phyloP scores from a whole-genome alignment of 1,284 basidiomycete genomes.

The Boletus sp. region DNA sequence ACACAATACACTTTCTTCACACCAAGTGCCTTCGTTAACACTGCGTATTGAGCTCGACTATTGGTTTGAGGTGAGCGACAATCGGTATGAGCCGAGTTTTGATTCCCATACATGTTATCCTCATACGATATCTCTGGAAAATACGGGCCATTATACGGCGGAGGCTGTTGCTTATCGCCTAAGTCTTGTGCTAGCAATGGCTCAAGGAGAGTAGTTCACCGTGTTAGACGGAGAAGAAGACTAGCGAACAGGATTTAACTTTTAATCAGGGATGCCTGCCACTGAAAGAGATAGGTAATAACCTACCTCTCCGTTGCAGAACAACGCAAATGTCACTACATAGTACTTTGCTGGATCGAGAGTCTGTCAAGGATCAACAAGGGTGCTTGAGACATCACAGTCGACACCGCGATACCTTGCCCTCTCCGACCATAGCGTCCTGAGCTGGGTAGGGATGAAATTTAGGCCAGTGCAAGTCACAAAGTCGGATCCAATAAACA shows the following conservation, averaged over 20 bases:
- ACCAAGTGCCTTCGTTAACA: constrained; percentile 53
- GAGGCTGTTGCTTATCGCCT: constrained; percentile 37
- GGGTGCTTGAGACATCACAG: background rate
- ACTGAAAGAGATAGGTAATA: background rate
- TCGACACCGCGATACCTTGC: constrained; percentile 39
- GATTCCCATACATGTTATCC: constrained; percentile 20
- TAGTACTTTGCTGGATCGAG: constrained; percentile 55
- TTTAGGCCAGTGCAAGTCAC: background rate
- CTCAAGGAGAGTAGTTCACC: constrained; percentile 6
- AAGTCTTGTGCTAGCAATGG: constrained; percentile 8
- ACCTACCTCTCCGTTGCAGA: constrained; percentile 59
- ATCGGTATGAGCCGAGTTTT: background rate
- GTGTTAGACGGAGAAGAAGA: constrained; percentile 27
- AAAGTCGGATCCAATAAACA: background rate
- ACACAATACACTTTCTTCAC: constrained; percentile 52
- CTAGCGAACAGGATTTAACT: background rate
- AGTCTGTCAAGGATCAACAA: constrained; percentile 35
- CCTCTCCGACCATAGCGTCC: constrained; percentile 50
- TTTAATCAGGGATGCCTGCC: background rate
- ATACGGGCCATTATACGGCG: constrained; percentile 49
- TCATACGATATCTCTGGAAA: constrained; percentile 46
- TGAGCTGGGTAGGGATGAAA: constrained; percentile 42
- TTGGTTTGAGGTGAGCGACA: constrained; percentile 1
- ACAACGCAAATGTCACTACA: constrained; percentile 57
- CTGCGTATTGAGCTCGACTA: constrained; percentile 58